Percentiles rank a stretch among this genome's conserved stretches.
These are phyloP conservation scores for Fraxinus platypoda DNA, from an alignment of 305 asterid genomes.

Conservation along the genomic window DNA sequence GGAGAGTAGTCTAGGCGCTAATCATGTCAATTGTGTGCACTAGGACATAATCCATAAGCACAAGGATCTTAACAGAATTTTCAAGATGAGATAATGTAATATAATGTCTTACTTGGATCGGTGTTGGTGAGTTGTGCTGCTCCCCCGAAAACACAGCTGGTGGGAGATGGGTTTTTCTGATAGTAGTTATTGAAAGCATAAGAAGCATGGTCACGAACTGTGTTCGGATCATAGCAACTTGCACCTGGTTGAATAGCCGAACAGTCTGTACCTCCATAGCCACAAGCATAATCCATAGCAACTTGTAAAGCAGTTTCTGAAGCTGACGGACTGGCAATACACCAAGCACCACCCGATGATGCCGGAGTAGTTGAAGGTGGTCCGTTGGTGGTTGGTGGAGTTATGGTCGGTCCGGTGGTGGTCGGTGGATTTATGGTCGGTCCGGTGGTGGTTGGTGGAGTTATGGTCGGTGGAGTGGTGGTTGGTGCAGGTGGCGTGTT, in stretches of 20 bases:
- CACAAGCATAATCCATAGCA: constrained; percentile 65
- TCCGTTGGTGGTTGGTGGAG: constrained; percentile 8
- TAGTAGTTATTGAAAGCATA: constrained; percentile 62
- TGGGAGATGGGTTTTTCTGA: constrained; percentile 59
- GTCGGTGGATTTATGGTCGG: constrained; percentile 27
- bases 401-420: not conserved
- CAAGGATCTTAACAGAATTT: not conserved
- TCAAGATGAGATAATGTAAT: not conserved
- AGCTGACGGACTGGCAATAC: constrained; percentile 49
- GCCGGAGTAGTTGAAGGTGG: constrained; percentile 24
- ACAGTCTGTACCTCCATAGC: constrained; percentile 59
- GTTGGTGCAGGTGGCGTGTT: constrained; percentile 39
- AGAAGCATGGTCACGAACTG: constrained; percentile 58
- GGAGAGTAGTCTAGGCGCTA: not conserved
- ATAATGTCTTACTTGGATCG: constrained; percentile 57
- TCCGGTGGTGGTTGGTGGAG: not conserved
- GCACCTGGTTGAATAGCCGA: constrained; percentile 46
- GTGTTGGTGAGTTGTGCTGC: constrained; percentile 46
- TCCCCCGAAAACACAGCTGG: constrained; percentile 64
- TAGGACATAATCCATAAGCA: not conserved
- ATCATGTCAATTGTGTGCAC: not conserved
- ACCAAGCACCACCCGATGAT: constrained; percentile 45
- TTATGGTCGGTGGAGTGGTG: constrained; percentile 34
- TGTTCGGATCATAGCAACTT: constrained; percentile 49
- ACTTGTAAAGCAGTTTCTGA: constrained; percentile 58